These are phyloP conservation scores for Saccharomycopsis sp. DNA, from an alignment of 805 yeast species.

Conservation along the genomic window DNA sequence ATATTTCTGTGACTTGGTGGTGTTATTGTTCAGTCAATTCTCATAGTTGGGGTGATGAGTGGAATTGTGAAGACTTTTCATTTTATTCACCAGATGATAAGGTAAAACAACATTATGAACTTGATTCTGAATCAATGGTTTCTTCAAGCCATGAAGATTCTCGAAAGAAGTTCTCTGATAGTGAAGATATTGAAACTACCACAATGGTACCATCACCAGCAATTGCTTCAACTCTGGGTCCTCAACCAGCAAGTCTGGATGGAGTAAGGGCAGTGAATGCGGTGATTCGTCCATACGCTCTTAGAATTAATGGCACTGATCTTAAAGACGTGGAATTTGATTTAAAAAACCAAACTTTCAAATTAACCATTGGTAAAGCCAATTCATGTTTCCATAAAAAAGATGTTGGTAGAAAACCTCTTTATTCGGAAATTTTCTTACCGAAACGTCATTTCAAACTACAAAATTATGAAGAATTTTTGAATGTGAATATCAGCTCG, in stretches of 20 bases:
- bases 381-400: constrained; percentile 19
- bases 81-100: constrained; percentile 65
- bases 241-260: constrained; percentile 21
- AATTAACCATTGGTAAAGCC: constrained; percentile 33
- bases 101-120: background rate
- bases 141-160: no score
- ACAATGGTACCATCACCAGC: background rate
- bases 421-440: constrained; percentile 52
- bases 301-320: constrained; percentile 52
- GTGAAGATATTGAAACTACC: background rate
- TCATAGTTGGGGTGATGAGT: constrained; percentile 81
- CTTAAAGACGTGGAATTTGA: constrained; percentile 45
- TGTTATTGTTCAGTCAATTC: constrained; percentile 63
- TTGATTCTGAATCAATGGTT: no score
- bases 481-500: constrained; percentile 39
- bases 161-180: background rate
- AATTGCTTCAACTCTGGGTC: background rate
- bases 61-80: constrained; percentile 93
- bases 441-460: constrained; percentile 65
- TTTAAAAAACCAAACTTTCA: constrained; percentile 35
- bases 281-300: constrained; percentile 66
- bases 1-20: constrained; percentile 76
- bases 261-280: constrained; percentile 75
- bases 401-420: background rate
- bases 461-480: constrained; percentile 25